Conservation (phyloP, 768 basidiomycete species). For the Calvatia gigantea region DNA sequence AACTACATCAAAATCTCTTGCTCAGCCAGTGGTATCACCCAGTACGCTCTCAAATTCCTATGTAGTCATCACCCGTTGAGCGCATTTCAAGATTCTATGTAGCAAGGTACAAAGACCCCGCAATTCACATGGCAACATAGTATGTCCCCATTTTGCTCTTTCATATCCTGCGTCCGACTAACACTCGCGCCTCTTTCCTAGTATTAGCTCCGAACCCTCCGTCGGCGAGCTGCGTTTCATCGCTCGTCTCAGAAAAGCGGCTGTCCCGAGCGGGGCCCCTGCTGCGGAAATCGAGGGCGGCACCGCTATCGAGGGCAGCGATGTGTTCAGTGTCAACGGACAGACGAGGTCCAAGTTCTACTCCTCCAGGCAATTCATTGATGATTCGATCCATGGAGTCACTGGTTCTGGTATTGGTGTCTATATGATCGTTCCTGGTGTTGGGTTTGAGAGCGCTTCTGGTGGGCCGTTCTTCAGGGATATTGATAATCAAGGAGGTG, state of each 20-base stretch:
- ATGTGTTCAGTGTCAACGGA: constrained; percentile 27
- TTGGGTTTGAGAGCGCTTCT: constrained; percentile 28
- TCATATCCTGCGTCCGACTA: background rate
- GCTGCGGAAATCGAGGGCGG: constrained; percentile 27
- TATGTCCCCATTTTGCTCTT: constrained; percentile 14
- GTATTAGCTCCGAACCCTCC: constrained; percentile 30
- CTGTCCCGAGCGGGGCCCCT: constrained; percentile 26
- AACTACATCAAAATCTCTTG: constrained; percentile 37
- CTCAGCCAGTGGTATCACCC: constrained; percentile 27
- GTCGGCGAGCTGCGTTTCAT: constrained; percentile 37
- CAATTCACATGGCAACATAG: constrained; percentile 37
- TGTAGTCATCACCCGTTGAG: background rate
- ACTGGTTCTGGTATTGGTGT: constrained; percentile 27
- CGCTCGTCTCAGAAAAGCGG: constrained; percentile 25
- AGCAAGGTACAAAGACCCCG: constrained; percentile 30
- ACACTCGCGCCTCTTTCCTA: constrained; percentile 4
- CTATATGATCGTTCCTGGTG: constrained; percentile 30
- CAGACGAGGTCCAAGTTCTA: constrained; percentile 34
- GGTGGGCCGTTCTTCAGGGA: constrained; percentile 32
- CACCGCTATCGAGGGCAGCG: constrained; percentile 32
- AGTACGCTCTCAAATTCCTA: constrained; percentile 17
- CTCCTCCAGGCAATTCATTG: constrained; percentile 32
- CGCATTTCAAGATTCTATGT: constrained; percentile 26
- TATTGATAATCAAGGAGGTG: constrained; percentile 32
- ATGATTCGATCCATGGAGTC: constrained; percentile 31